Evolutionary conservation across 371 early-diverging fungal species (phyloP).

Genomic region (Fennellomyces sp.): DNA sequence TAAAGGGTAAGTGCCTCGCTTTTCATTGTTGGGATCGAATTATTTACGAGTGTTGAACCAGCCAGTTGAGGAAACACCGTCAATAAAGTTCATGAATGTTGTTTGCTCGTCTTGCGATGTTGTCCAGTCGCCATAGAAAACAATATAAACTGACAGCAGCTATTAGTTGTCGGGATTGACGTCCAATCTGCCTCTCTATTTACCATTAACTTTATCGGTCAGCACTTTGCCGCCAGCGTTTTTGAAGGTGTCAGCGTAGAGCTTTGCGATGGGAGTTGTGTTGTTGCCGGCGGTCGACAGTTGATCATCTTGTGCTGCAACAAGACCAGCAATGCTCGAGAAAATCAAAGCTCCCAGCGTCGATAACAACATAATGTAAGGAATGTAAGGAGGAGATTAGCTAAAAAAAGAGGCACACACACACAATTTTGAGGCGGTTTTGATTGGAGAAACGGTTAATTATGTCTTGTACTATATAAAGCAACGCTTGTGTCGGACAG

Average conservation of each 20-base stretch:
- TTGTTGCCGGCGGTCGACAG: slow-evolving; percentile 10
- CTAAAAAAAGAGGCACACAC: not conserved
- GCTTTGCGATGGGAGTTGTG: slow-evolving; percentile 15
- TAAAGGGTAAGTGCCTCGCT: not conserved
- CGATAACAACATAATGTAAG: slow-evolving; percentile 13
- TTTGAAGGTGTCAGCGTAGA: slow-evolving; percentile 34
- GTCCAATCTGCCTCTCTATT: no score
- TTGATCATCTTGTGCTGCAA: slow-evolving; percentile 7
- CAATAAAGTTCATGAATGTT: slow-evolving; percentile 49
- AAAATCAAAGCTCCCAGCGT: slow-evolving; percentile 18
- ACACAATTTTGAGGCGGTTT: not conserved
- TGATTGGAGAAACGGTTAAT: slow-evolving; percentile 4
- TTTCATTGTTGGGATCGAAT: not conserved
- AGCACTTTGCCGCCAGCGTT: slow-evolving; percentile 47
- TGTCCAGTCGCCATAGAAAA: slow-evolving; percentile 58
- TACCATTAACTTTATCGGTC: slow-evolving; percentile 48
- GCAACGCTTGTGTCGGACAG: not conserved
- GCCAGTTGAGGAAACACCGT: slow-evolving; percentile 39
- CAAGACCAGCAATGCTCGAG: slow-evolving; percentile 6
- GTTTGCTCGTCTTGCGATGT: slow-evolving; percentile 35
- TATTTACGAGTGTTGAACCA: slow-evolving; percentile 52
- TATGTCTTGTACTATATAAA: not conserved
- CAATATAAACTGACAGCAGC: slow-evolving; percentile 43
- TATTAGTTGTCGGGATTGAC: not conserved
- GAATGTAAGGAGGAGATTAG: slow-evolving; percentile 2